These are phyloP conservation scores for Lactifluus hygrophoroides DNA, from an alignment of 768 basidiomycete species.

Conservation along the genomic window DNA sequence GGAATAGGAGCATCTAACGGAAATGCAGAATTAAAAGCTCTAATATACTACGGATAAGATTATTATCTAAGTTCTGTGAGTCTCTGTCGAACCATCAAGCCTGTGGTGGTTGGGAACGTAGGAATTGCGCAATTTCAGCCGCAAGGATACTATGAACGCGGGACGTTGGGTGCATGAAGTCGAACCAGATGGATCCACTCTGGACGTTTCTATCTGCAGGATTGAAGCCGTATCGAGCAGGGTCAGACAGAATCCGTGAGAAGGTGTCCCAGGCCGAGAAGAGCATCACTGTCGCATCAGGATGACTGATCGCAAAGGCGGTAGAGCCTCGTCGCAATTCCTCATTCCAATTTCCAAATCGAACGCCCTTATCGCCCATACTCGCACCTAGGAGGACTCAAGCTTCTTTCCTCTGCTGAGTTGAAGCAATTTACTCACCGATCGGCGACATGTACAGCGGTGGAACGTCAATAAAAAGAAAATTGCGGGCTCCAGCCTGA, in stretches of 20 bases:
- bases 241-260: conserved; percentile 23
- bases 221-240: conserved; percentile 17
- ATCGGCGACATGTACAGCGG: conserved; percentile 40
- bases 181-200: conserved; percentile 18
- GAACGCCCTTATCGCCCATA: conserved; percentile 7
- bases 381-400: not conserved
- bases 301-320: conserved; percentile 20
- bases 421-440: conserved; percentile 14
- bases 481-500: conserved; percentile 36
- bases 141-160: conserved; percentile 15
- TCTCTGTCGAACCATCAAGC: conserved; percentile 1
- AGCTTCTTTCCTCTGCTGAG: not conserved
- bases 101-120: conserved; percentile 5
- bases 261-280: conserved; percentile 23
- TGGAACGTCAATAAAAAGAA: conserved; percentile 50
- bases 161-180: conserved; percentile 18
- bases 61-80: no score
- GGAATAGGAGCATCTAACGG: no score
- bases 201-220: not conserved
- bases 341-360: conserved; percentile 15
- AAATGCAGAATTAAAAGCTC: no score
- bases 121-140: conserved; percentile 10
- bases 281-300: conserved; percentile 23
- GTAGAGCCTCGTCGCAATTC: conserved; percentile 11
- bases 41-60: no score